Percentiles rank a stretch among this genome's conserved stretches.
These are phyloP conservation scores for Chimonanthus praecox DNA, from an alignment of 164 flowering plant species.

Conservation along the genomic window DNA sequence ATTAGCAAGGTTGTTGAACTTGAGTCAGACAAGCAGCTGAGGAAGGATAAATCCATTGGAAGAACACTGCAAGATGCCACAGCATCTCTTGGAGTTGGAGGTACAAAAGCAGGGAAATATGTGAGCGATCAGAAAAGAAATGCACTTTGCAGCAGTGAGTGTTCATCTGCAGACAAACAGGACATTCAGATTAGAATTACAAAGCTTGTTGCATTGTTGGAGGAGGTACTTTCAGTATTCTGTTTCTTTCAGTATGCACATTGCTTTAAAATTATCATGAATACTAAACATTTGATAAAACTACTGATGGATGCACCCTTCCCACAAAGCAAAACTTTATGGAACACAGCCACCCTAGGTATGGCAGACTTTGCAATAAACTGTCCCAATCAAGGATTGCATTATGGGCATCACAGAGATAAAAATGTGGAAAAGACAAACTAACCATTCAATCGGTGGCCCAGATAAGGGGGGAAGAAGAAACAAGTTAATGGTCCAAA, in stretches of 20 bases:
- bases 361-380: background rate
- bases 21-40: slow-evolving; percentile 28
- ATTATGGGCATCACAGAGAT: background rate
- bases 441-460: background rate
- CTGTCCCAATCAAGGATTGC: background rate
- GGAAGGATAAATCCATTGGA: slow-evolving; percentile 6
- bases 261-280: no score
- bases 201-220: slow-evolving; percentile 57
- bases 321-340: background rate
- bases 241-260: background rate
- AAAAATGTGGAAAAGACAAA: background rate
- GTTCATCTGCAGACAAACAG: slow-evolving; percentile 34
- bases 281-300: background rate
- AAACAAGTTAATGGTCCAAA: background rate
- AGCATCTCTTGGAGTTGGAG: slow-evolving; percentile 29
- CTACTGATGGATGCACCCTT: background rate
- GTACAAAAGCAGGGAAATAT: slow-evolving; percentile 33
- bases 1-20: slow-evolving; percentile 35
- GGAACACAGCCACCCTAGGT: background rate
- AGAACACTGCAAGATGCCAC: slow-evolving; percentile 24
- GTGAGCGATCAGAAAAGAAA: background rate
- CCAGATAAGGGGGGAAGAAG: background rate
- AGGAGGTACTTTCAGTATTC: slow-evolving; percentile 42
- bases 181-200: slow-evolving; percentile 39
- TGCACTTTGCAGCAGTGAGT: slow-evolving; percentile 23